phyloP scores from a whole-genome alignment of 179 eudicot genomes.

The Heliamphora ciliata region DNA sequence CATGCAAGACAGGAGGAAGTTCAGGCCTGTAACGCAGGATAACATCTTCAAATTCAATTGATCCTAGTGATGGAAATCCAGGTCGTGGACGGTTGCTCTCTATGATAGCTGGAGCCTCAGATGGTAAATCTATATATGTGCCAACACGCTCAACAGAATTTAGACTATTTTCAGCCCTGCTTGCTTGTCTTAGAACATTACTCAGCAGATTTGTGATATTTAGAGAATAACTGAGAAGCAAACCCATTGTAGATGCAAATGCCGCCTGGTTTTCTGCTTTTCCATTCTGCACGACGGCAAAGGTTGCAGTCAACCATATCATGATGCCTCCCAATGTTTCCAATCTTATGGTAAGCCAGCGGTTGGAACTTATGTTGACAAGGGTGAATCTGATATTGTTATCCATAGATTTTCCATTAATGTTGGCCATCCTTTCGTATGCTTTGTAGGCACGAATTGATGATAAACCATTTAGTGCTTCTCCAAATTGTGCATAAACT shows the following conservation, averaged over 20 bases:
- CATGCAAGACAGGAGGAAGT: constrained; percentile 61
- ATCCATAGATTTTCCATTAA: constrained; percentile 64
- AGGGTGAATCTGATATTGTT: constrained; percentile 54
- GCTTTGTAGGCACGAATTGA: constrained; percentile 69
- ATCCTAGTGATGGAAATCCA: constrained; percentile 63
- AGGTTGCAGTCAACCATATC: constrained; percentile 68
- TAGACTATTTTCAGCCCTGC: constrained; percentile 62
- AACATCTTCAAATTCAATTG: constrained; percentile 43
- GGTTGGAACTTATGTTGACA: constrained; percentile 46
- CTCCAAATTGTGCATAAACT: constrained; percentile 66
- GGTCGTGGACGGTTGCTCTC: constrained; percentile 43
- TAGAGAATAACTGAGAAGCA: constrained; percentile 60
- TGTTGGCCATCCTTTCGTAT: constrained; percentile 46
- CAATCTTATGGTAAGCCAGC: constrained; percentile 57
- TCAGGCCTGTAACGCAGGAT: constrained; percentile 54
- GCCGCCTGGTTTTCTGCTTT: constrained; percentile 42
- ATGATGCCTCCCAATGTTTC: constrained; percentile 62
- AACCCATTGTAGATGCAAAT: constrained; percentile 59
- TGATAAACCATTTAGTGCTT: constrained; percentile 61
- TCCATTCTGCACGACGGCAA: constrained; percentile 56
- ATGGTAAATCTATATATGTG: constrained; percentile 58
- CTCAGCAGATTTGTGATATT: constrained; percentile 54
- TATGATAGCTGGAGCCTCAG: constrained; percentile 47
- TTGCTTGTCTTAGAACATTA: constrained; percentile 49
- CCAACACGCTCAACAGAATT: constrained; percentile 72